Conservation (phyloP, 106 monocot species). For the Vanilla planifolia region DNA sequence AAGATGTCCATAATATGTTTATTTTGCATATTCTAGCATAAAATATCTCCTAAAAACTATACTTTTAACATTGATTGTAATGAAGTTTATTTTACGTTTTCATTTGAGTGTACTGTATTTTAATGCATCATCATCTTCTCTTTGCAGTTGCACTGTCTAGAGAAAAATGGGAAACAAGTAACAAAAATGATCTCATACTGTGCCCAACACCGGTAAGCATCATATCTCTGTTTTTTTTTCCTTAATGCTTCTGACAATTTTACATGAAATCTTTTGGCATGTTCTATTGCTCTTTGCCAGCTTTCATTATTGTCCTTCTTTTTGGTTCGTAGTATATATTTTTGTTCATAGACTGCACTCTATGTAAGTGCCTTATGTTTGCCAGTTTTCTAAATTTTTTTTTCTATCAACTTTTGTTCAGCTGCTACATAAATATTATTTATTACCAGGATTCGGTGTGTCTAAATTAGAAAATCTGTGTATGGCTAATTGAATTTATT, state of each 20-base stretch:
- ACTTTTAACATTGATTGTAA: no score
- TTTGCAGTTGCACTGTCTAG: conserved; percentile 72
- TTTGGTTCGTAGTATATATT: no score
- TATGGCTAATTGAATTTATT: no score
- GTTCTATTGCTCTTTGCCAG: neutral
- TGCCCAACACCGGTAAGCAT: conserved; percentile 65
- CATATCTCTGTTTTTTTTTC: neutral
- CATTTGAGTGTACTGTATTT: no score
- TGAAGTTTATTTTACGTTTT: no score
- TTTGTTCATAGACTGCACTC: neutral
- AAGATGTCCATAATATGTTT: no score
- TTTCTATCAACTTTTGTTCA: neutral
- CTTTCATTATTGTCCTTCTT: neutral
- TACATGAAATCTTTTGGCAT: neutral
- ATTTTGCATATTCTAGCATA: no score
- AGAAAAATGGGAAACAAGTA: conserved; percentile 70
- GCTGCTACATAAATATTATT: neutral
- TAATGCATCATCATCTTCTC: conserved; percentile 1
- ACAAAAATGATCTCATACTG: conserved; percentile 94
- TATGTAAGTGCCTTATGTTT: neutral
- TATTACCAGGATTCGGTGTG: neutral
- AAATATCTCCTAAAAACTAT: no score
- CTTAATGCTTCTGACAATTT: neutral
- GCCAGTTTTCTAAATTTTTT: neutral
- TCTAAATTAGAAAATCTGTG: no score